Evolutionary conservation across 1,284 basidiomycete genomes (phyloP).

Genomic region (Cutaneotrichosporon arboriforme): DNA sequence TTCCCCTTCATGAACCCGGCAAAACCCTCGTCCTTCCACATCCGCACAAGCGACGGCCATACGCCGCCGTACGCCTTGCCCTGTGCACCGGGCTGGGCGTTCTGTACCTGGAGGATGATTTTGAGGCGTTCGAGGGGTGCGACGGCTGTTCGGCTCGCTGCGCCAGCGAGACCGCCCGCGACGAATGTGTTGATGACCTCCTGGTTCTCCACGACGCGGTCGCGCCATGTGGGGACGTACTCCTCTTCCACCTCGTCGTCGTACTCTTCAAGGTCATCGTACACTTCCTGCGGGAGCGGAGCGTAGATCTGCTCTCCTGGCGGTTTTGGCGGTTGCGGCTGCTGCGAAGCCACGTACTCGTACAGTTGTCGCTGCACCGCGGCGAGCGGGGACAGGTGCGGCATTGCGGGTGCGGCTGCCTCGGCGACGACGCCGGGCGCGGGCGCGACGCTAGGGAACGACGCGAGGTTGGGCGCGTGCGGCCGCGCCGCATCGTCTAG

Average conservation of each 20-base stretch:
- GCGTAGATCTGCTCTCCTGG: not conserved
- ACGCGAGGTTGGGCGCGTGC: not conserved
- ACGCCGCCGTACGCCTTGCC: slow-evolving; percentile 73
- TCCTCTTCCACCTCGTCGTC: not conserved
- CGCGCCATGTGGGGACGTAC: slow-evolving; percentile 3
- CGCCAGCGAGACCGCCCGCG: slow-evolving; percentile 47
- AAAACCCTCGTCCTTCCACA: slow-evolving; percentile 91
- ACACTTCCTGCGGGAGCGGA: not conserved
- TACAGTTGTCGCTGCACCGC: not conserved
- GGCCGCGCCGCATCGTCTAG: not conserved
- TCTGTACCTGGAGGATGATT: slow-evolving; percentile 90
- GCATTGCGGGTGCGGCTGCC: not conserved
- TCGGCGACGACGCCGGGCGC: not conserved
- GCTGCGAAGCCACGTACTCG: not conserved
- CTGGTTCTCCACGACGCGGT: slow-evolving; percentile 27
- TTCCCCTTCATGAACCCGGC: slow-evolving; percentile 78
- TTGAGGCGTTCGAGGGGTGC: slow-evolving; percentile 86
- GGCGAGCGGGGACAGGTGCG: not conserved
- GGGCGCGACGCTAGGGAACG: not conserved
- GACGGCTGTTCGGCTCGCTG: slow-evolving; percentile 78
- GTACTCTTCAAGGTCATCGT: not conserved
- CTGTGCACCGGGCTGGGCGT: slow-evolving; percentile 25
- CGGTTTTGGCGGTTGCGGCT: not conserved
- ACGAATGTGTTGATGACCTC: slow-evolving; percentile 44
- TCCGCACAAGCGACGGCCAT: slow-evolving; percentile 68